phyloP scores from a whole-genome alignment of 129 eudicot genomes.

The Mikania micrantha region DNA sequence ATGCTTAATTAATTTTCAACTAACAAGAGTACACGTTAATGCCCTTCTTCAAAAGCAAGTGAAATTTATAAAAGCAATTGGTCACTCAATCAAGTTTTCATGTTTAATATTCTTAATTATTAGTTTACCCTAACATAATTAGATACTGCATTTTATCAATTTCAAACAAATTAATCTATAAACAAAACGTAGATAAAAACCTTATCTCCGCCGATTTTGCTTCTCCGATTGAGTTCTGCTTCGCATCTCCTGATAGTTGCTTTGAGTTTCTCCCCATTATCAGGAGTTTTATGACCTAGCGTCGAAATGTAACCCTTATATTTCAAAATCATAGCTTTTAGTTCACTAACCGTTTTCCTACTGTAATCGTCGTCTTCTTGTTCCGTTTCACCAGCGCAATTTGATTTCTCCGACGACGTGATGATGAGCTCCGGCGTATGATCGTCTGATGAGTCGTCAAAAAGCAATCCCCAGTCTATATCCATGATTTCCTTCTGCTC shows the following conservation, averaged over 20 bases:
- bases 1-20: neutral
- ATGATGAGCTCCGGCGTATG: conserved; percentile 30
- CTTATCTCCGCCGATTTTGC: conserved; percentile 7
- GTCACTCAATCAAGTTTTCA: neutral
- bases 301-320: neutral
- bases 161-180: neutral
- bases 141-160: neutral
- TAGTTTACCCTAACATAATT: neutral
- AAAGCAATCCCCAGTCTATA: conserved; percentile 26
- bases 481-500: conserved; percentile 1
- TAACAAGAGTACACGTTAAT: too few species aligned
- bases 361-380: neutral
- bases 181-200: conserved; percentile 6
- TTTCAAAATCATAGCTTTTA: neutral
- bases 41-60: neutral
- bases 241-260: conserved; percentile 6
- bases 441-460: conserved; percentile 31
- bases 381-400: neutral
- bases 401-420: conserved; percentile 16
- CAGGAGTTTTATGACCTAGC: conserved; percentile 9
- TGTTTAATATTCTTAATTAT: neutral
- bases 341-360: conserved; percentile 6
- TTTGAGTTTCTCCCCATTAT: conserved; percentile 45
- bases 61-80: neutral
- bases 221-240: conserved; percentile 34